phyloP scores from a whole-genome alignment of 2,329 filamentous ascomycete genomes.

The Macrophomina tecta region DNA sequence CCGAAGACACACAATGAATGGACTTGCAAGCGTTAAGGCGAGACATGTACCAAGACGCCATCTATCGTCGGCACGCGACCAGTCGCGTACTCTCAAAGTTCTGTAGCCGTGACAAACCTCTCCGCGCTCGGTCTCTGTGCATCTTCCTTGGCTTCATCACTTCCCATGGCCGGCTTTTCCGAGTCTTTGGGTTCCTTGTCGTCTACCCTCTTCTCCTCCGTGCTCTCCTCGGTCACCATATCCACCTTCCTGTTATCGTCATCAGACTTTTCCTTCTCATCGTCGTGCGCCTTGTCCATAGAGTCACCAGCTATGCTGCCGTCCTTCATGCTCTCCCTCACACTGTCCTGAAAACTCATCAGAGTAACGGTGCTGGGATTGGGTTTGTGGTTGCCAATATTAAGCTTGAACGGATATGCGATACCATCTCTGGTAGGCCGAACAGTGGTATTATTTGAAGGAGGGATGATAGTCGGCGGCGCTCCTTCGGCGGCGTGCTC shows the following conservation, averaged over 20 bases:
- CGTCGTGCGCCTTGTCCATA: neutral
- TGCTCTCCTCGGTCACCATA: neutral
- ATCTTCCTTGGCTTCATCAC: slow-evolving; percentile 21
- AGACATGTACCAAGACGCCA: neutral
- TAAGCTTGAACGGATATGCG: slow-evolving; percentile 74
- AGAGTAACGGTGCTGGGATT: slow-evolving; percentile 24
- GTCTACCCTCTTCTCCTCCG: slow-evolving; percentile 10
- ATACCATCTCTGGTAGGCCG: slow-evolving; percentile 72
- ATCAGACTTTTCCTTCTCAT: slow-evolving; percentile 23
- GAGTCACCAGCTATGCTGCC: neutral
- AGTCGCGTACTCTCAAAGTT: slow-evolving; percentile 33
- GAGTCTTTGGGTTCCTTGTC: slow-evolving; percentile 16
- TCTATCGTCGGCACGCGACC: neutral
- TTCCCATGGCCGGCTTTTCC: neutral
- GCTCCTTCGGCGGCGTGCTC: slow-evolving; percentile 17
- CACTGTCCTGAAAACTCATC: slow-evolving; percentile 24
- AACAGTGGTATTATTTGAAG: slow-evolving; percentile 61
- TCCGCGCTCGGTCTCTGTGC: slow-evolving; percentile 51
- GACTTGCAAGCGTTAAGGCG: neutral
- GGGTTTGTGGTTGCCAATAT: slow-evolving; percentile 33
- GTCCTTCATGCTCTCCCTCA: slow-evolving; percentile 5
- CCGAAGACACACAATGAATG: neutral
- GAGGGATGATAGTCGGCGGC: slow-evolving; percentile 49
- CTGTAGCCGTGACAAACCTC: slow-evolving; percentile 60
- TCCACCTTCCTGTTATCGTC: slow-evolving; percentile 12